These are phyloP conservation scores for Cylindrodendrum hubeiense DNA, from an alignment of 2,329 filamentous ascomycete species.

Conservation along the genomic window DNA sequence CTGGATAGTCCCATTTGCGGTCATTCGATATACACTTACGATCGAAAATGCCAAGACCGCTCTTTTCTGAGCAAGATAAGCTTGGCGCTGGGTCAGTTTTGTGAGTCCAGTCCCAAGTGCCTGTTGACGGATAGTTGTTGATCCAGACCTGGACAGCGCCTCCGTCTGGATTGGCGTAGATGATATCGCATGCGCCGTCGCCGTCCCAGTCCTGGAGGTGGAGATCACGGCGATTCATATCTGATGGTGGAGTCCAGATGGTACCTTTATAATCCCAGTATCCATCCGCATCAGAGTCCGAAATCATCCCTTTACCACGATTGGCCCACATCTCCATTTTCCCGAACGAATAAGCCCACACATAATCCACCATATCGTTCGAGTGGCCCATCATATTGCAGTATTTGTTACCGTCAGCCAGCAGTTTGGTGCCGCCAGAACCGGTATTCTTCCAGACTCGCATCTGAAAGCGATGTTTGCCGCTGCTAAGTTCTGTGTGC, in stretches of 20 bases:
- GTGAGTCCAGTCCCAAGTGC: slow-evolving; percentile 1
- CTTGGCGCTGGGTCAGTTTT: neutral
- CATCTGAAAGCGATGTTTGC: neutral
- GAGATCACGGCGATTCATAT: slow-evolving; percentile 44
- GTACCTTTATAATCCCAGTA: neutral
- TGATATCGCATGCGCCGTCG: slow-evolving; percentile 51
- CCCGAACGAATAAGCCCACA: neutral
- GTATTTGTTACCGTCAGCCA: slow-evolving; percentile 11
- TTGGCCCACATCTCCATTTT: neutral
- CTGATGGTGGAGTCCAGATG: neutral
- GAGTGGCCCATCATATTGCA: slow-evolving; percentile 28
- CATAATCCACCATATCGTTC: slow-evolving; percentile 23
- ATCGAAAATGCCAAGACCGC: too few species aligned
- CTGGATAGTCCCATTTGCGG: too few species aligned
- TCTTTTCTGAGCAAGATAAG: neutral
- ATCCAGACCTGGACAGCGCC: slow-evolving; percentile 41
- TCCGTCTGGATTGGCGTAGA: slow-evolving; percentile 44
- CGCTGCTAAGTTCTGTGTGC: too few species aligned
- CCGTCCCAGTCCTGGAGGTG: slow-evolving; percentile 53
- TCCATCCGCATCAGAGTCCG: neutral
- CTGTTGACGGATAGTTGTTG: slow-evolving; percentile 34
- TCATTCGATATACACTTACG: too few species aligned
- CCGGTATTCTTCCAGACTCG: slow-evolving; percentile 6
- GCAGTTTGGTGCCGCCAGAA: neutral
- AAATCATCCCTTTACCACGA: neutral